Conservation (phyloP, 495 filamentous ascomycete genomes). For the Geoglossum glabrum region DNA sequence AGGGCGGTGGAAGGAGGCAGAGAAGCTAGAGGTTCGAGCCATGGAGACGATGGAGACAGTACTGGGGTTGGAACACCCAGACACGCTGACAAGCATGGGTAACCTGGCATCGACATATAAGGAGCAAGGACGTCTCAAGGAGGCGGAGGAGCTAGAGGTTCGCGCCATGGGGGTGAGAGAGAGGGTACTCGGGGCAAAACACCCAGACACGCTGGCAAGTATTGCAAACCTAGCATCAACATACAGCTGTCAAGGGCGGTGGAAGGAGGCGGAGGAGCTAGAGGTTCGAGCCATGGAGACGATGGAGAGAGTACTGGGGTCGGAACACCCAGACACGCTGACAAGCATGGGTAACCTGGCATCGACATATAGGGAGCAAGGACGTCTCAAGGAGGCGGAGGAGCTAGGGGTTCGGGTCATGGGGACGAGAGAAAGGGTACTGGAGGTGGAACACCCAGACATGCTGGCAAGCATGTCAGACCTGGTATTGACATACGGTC, state of each 20-base stretch:
- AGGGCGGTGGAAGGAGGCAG: background rate
- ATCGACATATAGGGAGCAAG: background rate
- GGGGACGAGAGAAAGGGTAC: background rate
- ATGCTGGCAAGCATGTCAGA: slow-evolving; percentile 1
- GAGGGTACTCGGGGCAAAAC: background rate
- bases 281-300: too few species aligned
- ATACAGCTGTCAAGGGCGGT: background rate
- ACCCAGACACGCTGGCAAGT: background rate
- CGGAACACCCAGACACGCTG: background rate
- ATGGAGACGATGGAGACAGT: background rate
- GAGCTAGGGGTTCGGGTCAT: background rate
- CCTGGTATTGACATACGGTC: background rate
- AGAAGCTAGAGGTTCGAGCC: background rate
- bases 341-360: slow-evolving; percentile 3
- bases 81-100: background rate
- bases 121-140: background rate
- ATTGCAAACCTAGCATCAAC: background rate
- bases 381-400: background rate
- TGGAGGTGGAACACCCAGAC: background rate
- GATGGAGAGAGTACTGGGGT: too few species aligned
- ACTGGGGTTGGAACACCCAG: slow-evolving; percentile 2
- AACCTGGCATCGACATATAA: background rate
- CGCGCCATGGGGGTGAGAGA: background rate
- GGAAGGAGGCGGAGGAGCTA: background rate
- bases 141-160: background rate